Conservation (phyloP, 257 asterid genomes). For the Craterostigma plantagineum region DNA sequence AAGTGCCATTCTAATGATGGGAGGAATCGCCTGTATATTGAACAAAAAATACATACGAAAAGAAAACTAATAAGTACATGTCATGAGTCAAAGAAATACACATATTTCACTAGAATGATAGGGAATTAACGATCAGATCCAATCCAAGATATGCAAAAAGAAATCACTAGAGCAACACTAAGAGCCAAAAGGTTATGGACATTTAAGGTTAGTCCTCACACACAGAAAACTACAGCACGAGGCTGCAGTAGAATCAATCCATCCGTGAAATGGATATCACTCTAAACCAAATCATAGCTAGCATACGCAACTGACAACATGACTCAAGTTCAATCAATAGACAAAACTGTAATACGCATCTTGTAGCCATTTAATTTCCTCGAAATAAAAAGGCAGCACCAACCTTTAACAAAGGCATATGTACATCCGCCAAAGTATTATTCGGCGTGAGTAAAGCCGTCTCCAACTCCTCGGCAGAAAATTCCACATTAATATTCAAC, state of each 20-base stretch:
- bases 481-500: slow-evolving; percentile 77
- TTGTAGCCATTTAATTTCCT: neutral
- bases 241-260: no score
- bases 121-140: neutral
- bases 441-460: slow-evolving; percentile 81
- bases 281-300: no score
- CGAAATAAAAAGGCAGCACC: slow-evolving; percentile 10
- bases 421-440: slow-evolving; percentile 70
- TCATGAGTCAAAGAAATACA: neutral
- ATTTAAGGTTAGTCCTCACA: no score
- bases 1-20: slow-evolving; percentile 83
- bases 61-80: neutral
- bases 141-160: no score
- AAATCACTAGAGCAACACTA: no score
- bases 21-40: slow-evolving; percentile 77
- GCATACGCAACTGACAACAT: no score
- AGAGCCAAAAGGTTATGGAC: no score
- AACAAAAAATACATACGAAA: neutral
- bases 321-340: no score
- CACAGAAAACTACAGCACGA: no score
- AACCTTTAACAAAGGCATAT: slow-evolving; percentile 81
- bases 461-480: slow-evolving; percentile 89
- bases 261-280: no score
- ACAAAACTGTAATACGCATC: no score
- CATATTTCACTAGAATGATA: slow-evolving; percentile 2